phyloP scores from a whole-genome alignment of 2,329 filamentous ascomycete genomes.

The Colletotrichum scovillei region DNA sequence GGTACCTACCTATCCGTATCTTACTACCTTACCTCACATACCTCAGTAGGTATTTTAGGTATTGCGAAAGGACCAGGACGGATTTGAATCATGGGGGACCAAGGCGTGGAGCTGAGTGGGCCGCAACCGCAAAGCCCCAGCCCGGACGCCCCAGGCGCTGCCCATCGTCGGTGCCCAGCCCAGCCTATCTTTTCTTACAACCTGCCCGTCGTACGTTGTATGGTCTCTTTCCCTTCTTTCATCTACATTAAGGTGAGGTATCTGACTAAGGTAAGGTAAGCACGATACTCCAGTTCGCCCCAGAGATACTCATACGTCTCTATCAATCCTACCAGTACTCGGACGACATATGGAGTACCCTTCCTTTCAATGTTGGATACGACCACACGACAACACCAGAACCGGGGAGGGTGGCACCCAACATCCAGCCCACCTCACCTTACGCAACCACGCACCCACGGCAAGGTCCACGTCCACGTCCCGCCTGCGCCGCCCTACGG shows the following conservation, averaged over 20 bases:
- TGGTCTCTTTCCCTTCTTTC: neutral
- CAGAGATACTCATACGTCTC: neutral
- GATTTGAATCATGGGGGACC: slow-evolving; percentile 7
- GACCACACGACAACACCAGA: neutral
- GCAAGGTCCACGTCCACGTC: neutral
- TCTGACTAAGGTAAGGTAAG: neutral
- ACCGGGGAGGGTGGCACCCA: neutral
- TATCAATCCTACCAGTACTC: neutral
- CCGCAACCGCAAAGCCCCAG: slow-evolving; percentile 3
- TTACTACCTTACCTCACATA: too few species aligned
- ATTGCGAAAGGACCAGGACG: neutral
- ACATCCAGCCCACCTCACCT: neutral
- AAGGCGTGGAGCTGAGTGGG: slow-evolving; percentile 3
- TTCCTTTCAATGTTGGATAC: neutral
- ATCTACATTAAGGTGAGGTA: neutral
- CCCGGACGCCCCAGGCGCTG: neutral
- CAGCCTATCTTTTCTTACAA: neutral
- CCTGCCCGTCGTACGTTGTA: neutral
- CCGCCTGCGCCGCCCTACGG: slow-evolving; percentile 11
- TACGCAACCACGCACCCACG: neutral
- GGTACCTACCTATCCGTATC: too few species aligned
- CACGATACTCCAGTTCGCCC: neutral
- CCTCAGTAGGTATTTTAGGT: too few species aligned
- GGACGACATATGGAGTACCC: neutral
- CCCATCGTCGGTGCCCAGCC: neutral